Evolutionary conservation across 306 rosid species (phyloP).

Genomic region (Begonia loranthoides): DNA sequence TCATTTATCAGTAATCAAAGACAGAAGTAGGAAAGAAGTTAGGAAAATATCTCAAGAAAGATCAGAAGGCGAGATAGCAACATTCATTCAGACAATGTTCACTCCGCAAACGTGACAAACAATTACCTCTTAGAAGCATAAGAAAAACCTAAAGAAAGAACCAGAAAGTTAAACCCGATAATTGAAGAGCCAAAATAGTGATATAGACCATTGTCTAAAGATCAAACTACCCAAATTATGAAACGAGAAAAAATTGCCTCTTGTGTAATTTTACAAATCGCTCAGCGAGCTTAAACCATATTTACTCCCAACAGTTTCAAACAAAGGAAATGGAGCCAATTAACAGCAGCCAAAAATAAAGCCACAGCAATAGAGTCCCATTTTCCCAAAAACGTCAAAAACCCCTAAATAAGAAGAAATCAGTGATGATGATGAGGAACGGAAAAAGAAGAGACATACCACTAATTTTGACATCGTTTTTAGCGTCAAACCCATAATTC

Average conservation of each 20-base stretch:
- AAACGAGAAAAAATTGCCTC: neutral
- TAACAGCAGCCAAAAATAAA: neutral
- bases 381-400: neutral
- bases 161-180: neutral
- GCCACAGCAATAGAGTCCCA: neutral
- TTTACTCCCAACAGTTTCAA: neutral
- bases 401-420: neutral
- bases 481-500: slow-evolving; percentile 41
- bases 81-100: too few relatives aligned
- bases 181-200: neutral
- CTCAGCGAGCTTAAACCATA: too few relatives aligned
- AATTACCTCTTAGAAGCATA: too few relatives aligned
- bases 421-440: neutral
- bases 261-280: too few relatives aligned
- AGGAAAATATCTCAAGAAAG: too few relatives aligned
- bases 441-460: slow-evolving; percentile 22
- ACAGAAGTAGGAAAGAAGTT: too few relatives aligned
- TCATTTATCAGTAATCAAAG: too few relatives aligned
- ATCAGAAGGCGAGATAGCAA: too few relatives aligned
- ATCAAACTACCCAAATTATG: neutral
- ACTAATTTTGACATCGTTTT: slow-evolving; percentile 38
- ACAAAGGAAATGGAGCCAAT: neutral
- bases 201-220: neutral
- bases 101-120: too few relatives aligned
- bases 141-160: too few relatives aligned